These are phyloP conservation scores for Volvariella surrecta DNA, from an alignment of 1,284 basidiomycete species.

Conservation along the genomic window DNA sequence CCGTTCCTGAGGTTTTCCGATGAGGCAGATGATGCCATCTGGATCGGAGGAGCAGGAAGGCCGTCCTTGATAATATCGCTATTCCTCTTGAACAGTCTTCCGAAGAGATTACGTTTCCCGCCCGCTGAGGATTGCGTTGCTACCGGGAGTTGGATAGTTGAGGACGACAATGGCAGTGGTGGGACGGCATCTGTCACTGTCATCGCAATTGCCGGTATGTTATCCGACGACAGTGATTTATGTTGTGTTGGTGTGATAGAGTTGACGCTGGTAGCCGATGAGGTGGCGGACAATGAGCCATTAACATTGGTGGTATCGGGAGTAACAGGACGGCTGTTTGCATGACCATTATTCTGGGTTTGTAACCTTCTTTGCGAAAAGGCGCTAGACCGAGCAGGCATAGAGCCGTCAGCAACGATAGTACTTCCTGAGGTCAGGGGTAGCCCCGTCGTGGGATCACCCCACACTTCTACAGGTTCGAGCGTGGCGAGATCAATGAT, in stretches of 20 bases:
- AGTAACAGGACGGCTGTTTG: slow-evolving; percentile 13
- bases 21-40: too few species aligned
- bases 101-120: slow-evolving; percentile 14
- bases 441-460: slow-evolving; percentile 12
- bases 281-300: slow-evolving; percentile 21
- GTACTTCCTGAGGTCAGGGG: background rate
- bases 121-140: slow-evolving; percentile 1
- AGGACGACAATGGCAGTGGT: too few species aligned
- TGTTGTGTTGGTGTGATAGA: background rate
- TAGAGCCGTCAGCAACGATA: background rate
- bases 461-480: slow-evolving; percentile 80
- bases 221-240: too few species aligned
- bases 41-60: too few species aligned
- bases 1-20: too few species aligned
- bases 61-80: too few species aligned
- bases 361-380: background rate
- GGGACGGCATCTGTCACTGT: too few species aligned
- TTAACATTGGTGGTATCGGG: slow-evolving; percentile 11
- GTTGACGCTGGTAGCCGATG: slow-evolving; percentile 22
- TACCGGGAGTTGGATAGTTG: background rate
- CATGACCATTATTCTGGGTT: background rate
- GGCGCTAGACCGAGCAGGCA: slow-evolving; percentile 1
- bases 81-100: slow-evolving; percentile 13
- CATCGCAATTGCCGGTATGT: too few species aligned
- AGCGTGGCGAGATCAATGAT: slow-evolving; percentile 69